Conservation (phyloP, 345 rosid genomes). For the Lumnitzera littorea region DNA sequence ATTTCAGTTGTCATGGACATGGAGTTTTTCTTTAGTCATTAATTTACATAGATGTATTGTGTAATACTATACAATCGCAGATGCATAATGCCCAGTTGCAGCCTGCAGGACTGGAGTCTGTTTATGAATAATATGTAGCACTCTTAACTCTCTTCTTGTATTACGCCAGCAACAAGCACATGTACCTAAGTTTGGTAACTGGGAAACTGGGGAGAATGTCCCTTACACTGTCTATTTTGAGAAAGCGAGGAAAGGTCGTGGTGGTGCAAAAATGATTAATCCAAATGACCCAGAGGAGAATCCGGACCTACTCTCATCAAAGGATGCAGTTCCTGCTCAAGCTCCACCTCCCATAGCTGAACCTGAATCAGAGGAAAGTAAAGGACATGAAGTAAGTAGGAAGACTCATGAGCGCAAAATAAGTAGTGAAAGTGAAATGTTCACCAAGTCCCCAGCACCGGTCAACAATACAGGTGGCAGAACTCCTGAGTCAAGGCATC, state of each 20-base stretch:
- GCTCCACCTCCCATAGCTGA: conserved; percentile 36
- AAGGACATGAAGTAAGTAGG: conserved; percentile 26
- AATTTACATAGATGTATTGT: too few species aligned
- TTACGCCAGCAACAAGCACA: conserved; percentile 53
- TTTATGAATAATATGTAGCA: too few species aligned
- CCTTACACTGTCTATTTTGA: conserved; percentile 89
- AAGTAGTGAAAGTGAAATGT: conserved; percentile 37
- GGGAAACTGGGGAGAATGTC: conserved; percentile 71
- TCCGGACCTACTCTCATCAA: conserved; percentile 33
- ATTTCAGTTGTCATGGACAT: too few species aligned
- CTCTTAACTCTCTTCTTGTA: conserved; percentile 11
- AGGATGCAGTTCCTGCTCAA: conserved; percentile 24
- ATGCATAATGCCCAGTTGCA: too few species aligned
- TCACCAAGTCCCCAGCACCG: conserved; percentile 39
- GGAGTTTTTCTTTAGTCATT: too few species aligned
- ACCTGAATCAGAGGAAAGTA: conserved; percentile 36
- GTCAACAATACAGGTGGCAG: conserved; percentile 26
- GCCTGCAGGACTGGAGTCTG: too few species aligned
- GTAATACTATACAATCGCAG: too few species aligned
- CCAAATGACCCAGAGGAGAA: conserved; percentile 72
- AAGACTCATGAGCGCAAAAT: conserved; percentile 25
- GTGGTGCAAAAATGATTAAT: conserved; percentile 43
- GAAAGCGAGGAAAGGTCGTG: conserved; percentile 67
- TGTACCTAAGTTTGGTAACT: conserved; percentile 86
- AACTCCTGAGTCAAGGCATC: conserved; percentile 28